Evolutionary conservation across 169 alveolate species (phyloP).

Genomic region (Eimeria falciformis): DNA sequence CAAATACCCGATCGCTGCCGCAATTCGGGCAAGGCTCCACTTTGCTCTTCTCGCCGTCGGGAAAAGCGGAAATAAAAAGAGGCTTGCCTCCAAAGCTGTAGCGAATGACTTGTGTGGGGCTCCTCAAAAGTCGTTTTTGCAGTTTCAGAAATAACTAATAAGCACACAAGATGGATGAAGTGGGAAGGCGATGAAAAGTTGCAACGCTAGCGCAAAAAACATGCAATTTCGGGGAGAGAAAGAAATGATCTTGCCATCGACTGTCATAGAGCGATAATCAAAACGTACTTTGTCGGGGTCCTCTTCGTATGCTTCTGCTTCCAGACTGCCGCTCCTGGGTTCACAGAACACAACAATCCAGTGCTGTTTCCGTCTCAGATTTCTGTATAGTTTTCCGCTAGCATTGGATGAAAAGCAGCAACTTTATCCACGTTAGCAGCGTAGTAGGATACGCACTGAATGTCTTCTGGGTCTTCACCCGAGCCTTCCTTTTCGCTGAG

Average conservation of each 20-base stretch:
- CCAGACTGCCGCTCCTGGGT: slow-evolving; percentile 32
- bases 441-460: slow-evolving; percentile 21
- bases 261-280: background rate
- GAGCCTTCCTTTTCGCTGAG: slow-evolving; percentile 35
- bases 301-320: slow-evolving; percentile 62
- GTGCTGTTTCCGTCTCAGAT: background rate
- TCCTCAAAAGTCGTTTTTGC: slow-evolving; percentile 72
- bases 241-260: too few species aligned
- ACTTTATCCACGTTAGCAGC: too few species aligned
- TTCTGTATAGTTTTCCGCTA: background rate
- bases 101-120: slow-evolving; percentile 77
- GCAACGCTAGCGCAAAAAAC: too few species aligned
- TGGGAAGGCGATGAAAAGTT: too few species aligned
- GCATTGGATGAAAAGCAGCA: background rate
- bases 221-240: too few species aligned
- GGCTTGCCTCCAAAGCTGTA: slow-evolving; percentile 80
- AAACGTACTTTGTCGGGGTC: slow-evolving; percentile 44
- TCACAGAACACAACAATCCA: background rate
- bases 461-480: slow-evolving; percentile 50
- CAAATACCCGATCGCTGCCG: slow-evolving; percentile 76
- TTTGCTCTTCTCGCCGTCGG: background rate
- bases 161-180: background rate
- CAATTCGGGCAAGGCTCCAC: slow-evolving; percentile 65
- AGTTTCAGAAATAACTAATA: slow-evolving; percentile 71
- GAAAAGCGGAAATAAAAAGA: slow-evolving; percentile 39